phyloP scores from a whole-genome alignment of 23 red algal species.

The Gracilaria gracilis region DNA sequence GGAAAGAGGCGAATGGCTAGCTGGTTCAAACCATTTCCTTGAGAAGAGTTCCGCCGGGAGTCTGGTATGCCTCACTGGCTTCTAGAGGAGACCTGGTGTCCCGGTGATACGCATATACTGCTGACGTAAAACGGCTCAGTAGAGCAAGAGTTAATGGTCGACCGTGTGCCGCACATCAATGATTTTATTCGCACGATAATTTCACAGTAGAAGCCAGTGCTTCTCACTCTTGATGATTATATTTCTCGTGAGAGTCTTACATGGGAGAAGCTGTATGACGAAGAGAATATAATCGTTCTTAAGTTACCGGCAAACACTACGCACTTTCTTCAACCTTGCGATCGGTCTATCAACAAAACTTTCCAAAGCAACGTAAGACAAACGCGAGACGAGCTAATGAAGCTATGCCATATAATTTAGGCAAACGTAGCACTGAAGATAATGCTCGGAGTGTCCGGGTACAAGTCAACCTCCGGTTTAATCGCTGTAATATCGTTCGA shows the following conservation, averaged over 20 bases:
- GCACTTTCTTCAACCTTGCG: background rate
- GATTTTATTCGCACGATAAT: background rate
- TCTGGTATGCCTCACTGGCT: background rate
- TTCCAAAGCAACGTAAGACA: too few species aligned
- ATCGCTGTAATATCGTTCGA: too few species aligned
- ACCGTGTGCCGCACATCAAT: background rate
- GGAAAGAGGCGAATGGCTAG: background rate
- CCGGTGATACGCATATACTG: background rate
- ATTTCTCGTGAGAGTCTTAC: background rate
- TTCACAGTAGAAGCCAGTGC: background rate
- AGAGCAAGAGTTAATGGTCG: background rate
- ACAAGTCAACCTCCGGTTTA: too few species aligned
- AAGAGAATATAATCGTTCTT: background rate
- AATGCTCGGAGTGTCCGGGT: too few species aligned
- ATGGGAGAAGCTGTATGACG: slow-evolving; percentile 16
- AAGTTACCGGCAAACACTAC: slow-evolving; percentile 8
- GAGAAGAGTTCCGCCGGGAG: background rate
- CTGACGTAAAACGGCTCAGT: background rate
- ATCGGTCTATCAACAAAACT: background rate
- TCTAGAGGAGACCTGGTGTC: background rate
- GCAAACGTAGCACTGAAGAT: too few species aligned
- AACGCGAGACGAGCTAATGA: too few species aligned
- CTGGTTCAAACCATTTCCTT: slow-evolving; percentile 4
- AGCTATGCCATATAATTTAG: too few species aligned
- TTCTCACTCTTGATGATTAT: background rate